These are phyloP conservation scores for Talaromyces thailandensis DNA, from an alignment of 495 filamentous ascomycete genomes.

Conservation along the genomic window DNA sequence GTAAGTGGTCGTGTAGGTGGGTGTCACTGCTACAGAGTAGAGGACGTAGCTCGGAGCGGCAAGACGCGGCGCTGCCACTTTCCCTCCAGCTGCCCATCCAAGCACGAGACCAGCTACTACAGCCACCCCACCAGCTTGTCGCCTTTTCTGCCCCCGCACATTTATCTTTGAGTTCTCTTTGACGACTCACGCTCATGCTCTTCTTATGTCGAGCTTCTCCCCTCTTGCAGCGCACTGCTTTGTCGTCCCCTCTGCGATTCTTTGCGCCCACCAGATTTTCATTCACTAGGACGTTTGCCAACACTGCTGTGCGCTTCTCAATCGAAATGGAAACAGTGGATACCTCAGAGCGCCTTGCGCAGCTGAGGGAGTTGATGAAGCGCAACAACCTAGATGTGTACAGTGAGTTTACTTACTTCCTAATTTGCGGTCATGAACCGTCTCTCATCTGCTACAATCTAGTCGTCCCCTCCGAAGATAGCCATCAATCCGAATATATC, in stretches of 20 bases:
- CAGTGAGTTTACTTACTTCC: slow-evolving; percentile 45
- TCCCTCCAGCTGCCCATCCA: not conserved
- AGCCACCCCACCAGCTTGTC: slow-evolving; percentile 1
- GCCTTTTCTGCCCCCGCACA: not conserved
- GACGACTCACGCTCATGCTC: slow-evolving; percentile 25
- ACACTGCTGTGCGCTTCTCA: slow-evolving; percentile 22
- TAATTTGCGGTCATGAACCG: slow-evolving; percentile 11
- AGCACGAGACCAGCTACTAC: slow-evolving; percentile 4
- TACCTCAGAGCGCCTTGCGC: slow-evolving; percentile 66
- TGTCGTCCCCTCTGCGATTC: slow-evolving; percentile 23
- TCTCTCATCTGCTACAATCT: slow-evolving; percentile 9
- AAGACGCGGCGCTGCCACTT: not conserved
- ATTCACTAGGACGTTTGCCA: slow-evolving; percentile 7
- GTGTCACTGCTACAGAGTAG: not conserved
- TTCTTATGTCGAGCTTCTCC: slow-evolving; percentile 26
- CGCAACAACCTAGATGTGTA: slow-evolving; percentile 84
- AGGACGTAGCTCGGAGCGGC: not conserved
- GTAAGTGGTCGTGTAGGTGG: not conserved
- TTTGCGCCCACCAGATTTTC: not conserved
- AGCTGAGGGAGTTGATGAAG: slow-evolving; percentile 81
- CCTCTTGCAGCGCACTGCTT: slow-evolving; percentile 25
- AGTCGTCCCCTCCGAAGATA: slow-evolving; percentile 98
- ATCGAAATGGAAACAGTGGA: slow-evolving; percentile 77
- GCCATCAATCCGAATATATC: slow-evolving; percentile 96
- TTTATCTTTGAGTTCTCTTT: not conserved